Conservation (phyloP, 2,329 filamentous ascomycete genomes). For the Xylaria sp. region DNA sequence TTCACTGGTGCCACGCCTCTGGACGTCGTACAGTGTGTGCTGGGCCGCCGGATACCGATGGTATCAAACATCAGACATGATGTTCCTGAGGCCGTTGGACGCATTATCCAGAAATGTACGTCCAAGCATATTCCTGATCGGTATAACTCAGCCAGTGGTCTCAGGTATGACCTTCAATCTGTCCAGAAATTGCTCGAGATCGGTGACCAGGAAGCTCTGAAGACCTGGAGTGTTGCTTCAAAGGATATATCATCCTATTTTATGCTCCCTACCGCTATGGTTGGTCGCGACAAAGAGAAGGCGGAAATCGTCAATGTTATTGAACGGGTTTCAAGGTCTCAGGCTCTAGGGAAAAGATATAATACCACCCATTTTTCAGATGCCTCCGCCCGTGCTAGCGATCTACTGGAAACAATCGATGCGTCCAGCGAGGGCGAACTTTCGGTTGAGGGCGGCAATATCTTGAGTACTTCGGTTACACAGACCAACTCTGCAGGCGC, state of each 20-base stretch:
- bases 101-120: constrained; percentile 90
- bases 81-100: constrained; percentile 80
- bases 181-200: constrained; percentile 77
- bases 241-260: constrained; percentile 93
- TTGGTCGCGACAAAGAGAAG: constrained; percentile 77
- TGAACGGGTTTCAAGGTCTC: constrained; percentile 73
- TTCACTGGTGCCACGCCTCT: constrained; percentile 82
- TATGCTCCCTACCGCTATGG: constrained; percentile 79
- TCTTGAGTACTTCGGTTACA: constrained; percentile 56
- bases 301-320: constrained; percentile 75
- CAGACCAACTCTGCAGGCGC: constrained; percentile 51
- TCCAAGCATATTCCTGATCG: constrained; percentile 85
- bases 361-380: constrained; percentile 54
- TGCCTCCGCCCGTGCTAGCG: constrained; percentile 59
- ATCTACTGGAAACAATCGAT: constrained; percentile 55
- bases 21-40: constrained; percentile 89
- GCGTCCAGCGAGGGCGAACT: constrained; percentile 65
- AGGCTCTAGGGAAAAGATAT: constrained; percentile 54
- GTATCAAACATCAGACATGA: constrained; percentile 81
- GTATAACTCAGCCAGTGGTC: constrained; percentile 86
- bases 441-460: constrained; percentile 58
- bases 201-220: constrained; percentile 73
- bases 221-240: constrained; percentile 76
- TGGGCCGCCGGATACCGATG: constrained; percentile 77
- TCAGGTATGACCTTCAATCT: constrained; percentile 78